Evolutionary conservation across 2,329 filamentous ascomycete species (phyloP), one percentile per base, ranked within the genome.

Genomic region (Penicillium sp.): DNA sequence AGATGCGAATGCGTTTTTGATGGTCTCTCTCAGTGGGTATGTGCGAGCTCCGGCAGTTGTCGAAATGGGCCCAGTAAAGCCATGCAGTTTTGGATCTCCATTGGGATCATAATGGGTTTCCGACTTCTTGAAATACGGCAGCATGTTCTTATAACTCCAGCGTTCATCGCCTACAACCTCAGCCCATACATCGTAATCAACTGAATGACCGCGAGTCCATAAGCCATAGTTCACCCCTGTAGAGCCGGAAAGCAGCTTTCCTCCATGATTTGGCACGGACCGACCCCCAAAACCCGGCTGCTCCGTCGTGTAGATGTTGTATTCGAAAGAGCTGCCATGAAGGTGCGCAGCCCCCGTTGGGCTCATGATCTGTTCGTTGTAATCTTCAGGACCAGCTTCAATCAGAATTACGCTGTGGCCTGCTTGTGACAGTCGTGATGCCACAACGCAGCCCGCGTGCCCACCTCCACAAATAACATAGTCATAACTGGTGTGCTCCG

Each of bases 141-240:
- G 57, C 5, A 64, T 54, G 6, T 66, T 64, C 8, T 70, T 64
- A 24, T 66, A 74, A 1, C 56, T 59, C 43, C 71, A 74, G 45
- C 64, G 68, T 23, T 65, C 50, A 50, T 74, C 71, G 3, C 63
- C 67, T 6, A 74, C 70, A 42, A 64, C 60, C 47, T 73, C 63
- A 0, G 71, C 71, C 72, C 72, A 74, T 46, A 24, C 12, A 45
- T 45, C 42, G 42, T 45, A 45, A 12, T 45, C 42, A 8, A 45
- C 18, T 3, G 42, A 45, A 9, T 45, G 42, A 5, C 42, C 42
- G 18, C 42, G 42, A 21, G 42, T 45, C 42, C 42, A 45, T 3
- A 45, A n/a, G 2, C 42, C 42, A 24, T 20, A 45, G 42, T 45
- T 45, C 20, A 45, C 42, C 7, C 20, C 42, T 3, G 12, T 45